Percentiles rank a stretch among this genome's conserved stretches.
These are phyloP conservation scores for Hypoxylon sp. DNA, from an alignment of 2,329 filamentous ascomycete genomes.

Conservation along the genomic window DNA sequence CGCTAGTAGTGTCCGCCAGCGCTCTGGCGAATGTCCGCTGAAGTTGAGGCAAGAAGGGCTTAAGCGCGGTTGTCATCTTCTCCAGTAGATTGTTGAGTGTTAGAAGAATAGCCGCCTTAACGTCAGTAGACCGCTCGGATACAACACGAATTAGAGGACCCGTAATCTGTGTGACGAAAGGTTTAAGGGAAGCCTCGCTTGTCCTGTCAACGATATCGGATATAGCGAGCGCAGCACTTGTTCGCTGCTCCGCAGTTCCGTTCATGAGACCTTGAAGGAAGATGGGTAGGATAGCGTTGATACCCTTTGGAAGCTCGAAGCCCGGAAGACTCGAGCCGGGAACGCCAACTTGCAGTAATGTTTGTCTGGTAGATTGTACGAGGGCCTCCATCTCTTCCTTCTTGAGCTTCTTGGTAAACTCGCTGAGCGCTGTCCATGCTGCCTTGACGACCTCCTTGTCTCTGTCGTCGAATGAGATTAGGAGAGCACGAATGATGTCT, in stretches of 20 bases:
- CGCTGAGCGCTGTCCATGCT: constrained; percentile 87
- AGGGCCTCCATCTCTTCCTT: constrained; percentile 99
- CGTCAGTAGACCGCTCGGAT: constrained; percentile 93
- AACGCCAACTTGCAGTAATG: constrained; percentile 89
- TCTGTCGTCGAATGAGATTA: constrained; percentile 91
- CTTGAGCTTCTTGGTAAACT: constrained; percentile 87
- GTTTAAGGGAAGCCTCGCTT: constrained; percentile 86
- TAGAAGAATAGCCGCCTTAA: constrained; percentile 93
- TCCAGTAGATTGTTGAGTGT: constrained; percentile 95
- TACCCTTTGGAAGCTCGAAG: constrained; percentile 94
- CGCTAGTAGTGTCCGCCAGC: constrained; percentile 91
- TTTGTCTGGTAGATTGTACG: constrained; percentile 86
- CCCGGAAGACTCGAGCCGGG: constrained; percentile 86
- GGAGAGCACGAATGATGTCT: constrained; percentile 89
- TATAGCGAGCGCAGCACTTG: constrained; percentile 90
- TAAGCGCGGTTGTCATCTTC: constrained; percentile 95
- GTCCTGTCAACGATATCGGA: constrained; percentile 96
- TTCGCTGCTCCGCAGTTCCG: constrained; percentile 90
- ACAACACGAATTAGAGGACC: constrained; percentile 98
- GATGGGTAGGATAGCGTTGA: constrained; percentile 95
- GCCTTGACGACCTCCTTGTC: constrained; percentile 89
- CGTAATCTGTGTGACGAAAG: constrained; percentile 97
- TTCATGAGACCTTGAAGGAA: constrained; percentile 99
- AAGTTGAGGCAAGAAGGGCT: constrained; percentile 96
- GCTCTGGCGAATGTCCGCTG: constrained; percentile 98